phyloP scores from a whole-genome alignment of 2,329 filamentous ascomycete species.

The Teratosphaeria zuluensis region DNA sequence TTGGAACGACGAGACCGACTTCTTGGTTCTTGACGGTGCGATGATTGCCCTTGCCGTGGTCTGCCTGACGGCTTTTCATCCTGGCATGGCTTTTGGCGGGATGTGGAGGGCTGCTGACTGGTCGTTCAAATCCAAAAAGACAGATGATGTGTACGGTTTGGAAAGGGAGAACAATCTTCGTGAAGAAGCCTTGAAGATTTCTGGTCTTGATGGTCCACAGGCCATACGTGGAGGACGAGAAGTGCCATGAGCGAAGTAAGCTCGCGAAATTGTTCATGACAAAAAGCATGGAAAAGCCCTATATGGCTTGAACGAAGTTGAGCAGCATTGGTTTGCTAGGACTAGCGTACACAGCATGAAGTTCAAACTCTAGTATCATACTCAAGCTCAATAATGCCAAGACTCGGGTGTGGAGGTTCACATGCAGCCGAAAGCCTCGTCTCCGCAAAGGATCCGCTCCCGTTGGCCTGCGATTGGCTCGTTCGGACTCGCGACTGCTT shows the following conservation, averaged over 20 bases:
- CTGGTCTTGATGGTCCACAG: not conserved
- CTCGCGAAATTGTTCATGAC: too few relatives aligned
- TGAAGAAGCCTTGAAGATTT: not conserved
- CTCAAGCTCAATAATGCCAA: not conserved
- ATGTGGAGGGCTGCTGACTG: conserved; percentile 19
- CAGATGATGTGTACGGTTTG: not conserved
- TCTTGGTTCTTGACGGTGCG: conserved; percentile 44
- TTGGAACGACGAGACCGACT: conserved; percentile 40
- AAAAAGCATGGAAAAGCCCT: too few relatives aligned
- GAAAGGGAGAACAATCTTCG: not conserved
- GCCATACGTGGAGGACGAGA: not conserved
- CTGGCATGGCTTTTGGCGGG: conserved; percentile 26
- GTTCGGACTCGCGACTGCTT: not conserved
- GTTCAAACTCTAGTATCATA: too few relatives aligned
- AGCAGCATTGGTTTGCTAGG: too few relatives aligned
- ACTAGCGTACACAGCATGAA: too few relatives aligned
- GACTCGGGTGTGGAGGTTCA: not conserved
- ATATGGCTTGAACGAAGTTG: too few relatives aligned
- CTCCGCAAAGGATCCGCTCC: not conserved
- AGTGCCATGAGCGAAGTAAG: too few relatives aligned
- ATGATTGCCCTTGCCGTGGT: conserved; percentile 43
- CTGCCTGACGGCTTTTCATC: conserved; percentile 40
- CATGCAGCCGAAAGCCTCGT: not conserved
- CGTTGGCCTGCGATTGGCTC: not conserved
- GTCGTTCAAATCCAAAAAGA: conserved; percentile 9